These are phyloP conservation scores for Boehmeria nivea DNA, from an alignment of 306 rosid genomes.

Conservation along the genomic window DNA sequence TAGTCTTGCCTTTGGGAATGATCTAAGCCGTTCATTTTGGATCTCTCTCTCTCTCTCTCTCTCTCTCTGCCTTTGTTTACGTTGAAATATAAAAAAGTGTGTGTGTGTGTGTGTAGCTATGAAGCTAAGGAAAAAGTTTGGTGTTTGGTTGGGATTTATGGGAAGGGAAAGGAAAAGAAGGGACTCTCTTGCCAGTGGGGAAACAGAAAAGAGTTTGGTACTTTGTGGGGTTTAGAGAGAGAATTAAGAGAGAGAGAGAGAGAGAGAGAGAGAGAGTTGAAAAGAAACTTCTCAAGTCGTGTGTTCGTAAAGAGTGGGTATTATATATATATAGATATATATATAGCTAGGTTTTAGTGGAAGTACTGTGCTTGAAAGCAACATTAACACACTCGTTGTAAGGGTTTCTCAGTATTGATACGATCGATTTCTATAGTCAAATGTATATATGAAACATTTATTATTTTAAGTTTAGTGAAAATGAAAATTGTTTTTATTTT, in stretches of 20 bases:
- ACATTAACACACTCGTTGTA: too few relatives aligned
- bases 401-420: too few relatives aligned
- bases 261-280: slow-evolving; percentile 10
- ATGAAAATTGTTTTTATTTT: neutral
- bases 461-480: neutral
- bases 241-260: slow-evolving; percentile 6
- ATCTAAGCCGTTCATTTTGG: slow-evolving; percentile 43
- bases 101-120: neutral
- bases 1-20: slow-evolving; percentile 37
- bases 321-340: too few relatives aligned
- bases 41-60: neutral
- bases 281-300: neutral
- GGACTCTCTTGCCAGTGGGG: neutral
- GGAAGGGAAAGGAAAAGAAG: neutral
- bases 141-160: slow-evolving; percentile 9
- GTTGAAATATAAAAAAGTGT: neutral
- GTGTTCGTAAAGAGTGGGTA: neutral
- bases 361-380: too few relatives aligned
- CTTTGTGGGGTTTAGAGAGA: slow-evolving; percentile 23
- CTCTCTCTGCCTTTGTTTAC: too few relatives aligned
- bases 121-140: neutral
- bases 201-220: slow-evolving; percentile 20
- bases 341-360: slow-evolving; percentile 1
- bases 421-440: too few relatives aligned
- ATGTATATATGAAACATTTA: too few relatives aligned